These are phyloP conservation scores for Pleurozium schreberi DNA, from an alignment of 225 moss, liverwort and hornwort genomes.

Conservation along the genomic window DNA sequence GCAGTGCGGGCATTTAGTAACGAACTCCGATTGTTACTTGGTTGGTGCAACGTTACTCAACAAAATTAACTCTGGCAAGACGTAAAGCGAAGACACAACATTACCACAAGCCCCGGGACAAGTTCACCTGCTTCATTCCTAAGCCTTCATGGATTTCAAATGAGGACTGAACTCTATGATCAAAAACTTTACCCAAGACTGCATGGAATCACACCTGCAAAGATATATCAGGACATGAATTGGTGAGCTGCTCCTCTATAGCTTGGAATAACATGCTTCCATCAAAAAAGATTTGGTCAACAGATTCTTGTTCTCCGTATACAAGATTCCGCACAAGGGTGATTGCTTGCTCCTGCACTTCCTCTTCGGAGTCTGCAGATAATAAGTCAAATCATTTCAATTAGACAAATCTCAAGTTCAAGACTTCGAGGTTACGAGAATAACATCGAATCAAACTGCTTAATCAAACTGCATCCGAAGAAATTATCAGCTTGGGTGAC, in stretches of 20 bases:
- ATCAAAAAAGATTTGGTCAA: slow-evolving; percentile 59
- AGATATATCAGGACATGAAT: slow-evolving; percentile 68
- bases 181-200: neutral
- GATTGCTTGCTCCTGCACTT: slow-evolving; percentile 91
- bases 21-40: neutral
- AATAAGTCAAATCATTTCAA: neutral
- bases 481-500: neutral
- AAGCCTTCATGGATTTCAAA: neutral
- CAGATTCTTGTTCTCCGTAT: slow-evolving; percentile 68
- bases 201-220: slow-evolving; percentile 46
- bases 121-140: neutral
- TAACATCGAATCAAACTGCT: neutral
- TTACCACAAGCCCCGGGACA: neutral
- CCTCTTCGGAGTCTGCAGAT: slow-evolving; percentile 74
- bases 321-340: slow-evolving; percentile 82
- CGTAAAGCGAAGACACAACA: neutral
- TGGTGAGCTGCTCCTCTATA: slow-evolving; percentile 66
- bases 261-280: slow-evolving; percentile 58
- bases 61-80: neutral
- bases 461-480: neutral
- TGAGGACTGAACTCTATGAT: neutral
- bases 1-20: neutral
- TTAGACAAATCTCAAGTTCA: neutral
- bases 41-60: neutral
- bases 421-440: neutral